A percentile compares a stretch with the other conserved stretches of the same genome.
Evolutionary conservation across 2,329 filamentous ascomycete genomes (phyloP).

Genomic region (Pseudogymnoascus verrucosus): DNA sequence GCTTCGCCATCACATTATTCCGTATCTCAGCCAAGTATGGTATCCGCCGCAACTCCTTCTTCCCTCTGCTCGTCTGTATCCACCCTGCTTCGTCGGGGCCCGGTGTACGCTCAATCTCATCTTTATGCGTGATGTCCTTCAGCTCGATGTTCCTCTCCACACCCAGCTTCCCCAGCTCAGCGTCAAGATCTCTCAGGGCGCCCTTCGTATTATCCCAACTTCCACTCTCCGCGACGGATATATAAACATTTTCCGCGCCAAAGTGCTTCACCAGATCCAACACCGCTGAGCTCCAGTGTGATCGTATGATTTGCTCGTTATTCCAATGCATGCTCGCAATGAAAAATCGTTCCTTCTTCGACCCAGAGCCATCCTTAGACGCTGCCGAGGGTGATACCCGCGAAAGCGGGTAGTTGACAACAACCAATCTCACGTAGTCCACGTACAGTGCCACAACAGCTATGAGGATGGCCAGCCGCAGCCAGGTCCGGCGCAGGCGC

Average conservation of each 20-base stretch:
- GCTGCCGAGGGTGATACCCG: slow-evolving; percentile 9
- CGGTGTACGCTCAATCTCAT: slow-evolving; percentile 41
- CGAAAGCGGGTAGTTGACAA: neutral
- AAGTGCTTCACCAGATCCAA: slow-evolving; percentile 47
- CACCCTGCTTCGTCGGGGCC: slow-evolving; percentile 46
- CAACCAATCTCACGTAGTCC: slow-evolving; percentile 11
- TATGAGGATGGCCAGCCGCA: slow-evolving; percentile 12
- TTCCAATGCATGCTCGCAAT: slow-evolving; percentile 66
- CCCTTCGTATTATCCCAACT: slow-evolving; percentile 62
- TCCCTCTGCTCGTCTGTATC: slow-evolving; percentile 49
- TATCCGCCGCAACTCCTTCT: slow-evolving; percentile 54
- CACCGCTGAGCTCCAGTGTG: slow-evolving; percentile 55
- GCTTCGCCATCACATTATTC: slow-evolving; percentile 54
- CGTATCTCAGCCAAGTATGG: slow-evolving; percentile 58
- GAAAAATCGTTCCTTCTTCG: slow-evolving; percentile 41
- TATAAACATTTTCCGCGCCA: slow-evolving; percentile 57
- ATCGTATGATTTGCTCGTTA: slow-evolving; percentile 49
- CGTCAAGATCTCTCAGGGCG: slow-evolving; percentile 49
- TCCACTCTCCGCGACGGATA: slow-evolving; percentile 61
- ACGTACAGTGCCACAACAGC: slow-evolving; percentile 11
- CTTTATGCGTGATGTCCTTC: slow-evolving; percentile 50
- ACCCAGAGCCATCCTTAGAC: slow-evolving; percentile 6
- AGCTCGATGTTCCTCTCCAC: slow-evolving; percentile 49
- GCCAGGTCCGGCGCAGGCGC: slow-evolving; percentile 12
- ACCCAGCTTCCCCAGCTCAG: slow-evolving; percentile 41